Conservation (phyloP, 2,329 filamentous ascomycete species). For the Penicillium sp. region DNA sequence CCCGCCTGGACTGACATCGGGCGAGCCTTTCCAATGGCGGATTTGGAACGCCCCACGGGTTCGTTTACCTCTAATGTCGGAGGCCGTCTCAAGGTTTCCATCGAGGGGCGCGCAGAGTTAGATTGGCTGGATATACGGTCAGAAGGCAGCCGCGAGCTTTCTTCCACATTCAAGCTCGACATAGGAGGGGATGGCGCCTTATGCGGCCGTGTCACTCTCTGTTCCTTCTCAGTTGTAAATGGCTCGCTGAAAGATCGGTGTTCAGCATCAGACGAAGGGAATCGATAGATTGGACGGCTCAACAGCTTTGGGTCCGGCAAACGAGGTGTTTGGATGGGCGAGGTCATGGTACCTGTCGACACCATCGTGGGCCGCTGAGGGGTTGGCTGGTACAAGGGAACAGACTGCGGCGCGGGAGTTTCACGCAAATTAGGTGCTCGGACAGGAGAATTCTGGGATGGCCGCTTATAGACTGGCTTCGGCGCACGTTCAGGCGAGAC, state of each 20-base stretch:
- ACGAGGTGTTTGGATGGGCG: constrained; percentile 39
- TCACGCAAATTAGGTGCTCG: constrained; percentile 21
- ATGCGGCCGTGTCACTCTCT: constrained; percentile 4
- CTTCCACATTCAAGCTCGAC: constrained; percentile 34
- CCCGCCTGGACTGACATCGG: constrained; percentile 77
- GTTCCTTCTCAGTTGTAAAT: constrained; percentile 28
- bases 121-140: constrained; percentile 47
- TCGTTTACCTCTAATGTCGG: constrained; percentile 54
- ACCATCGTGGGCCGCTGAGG: constrained; percentile 50
- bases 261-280: constrained; percentile 42
- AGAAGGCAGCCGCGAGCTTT: constrained; percentile 44
- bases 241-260: constrained; percentile 43
- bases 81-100: constrained; percentile 59
- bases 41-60: constrained; percentile 50
- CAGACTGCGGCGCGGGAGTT: constrained; percentile 22
- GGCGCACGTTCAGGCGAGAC: constrained; percentile 28
- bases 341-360: constrained; percentile 74
- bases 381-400: constrained; percentile 34
- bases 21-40: constrained; percentile 58
- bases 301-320: constrained; percentile 23
- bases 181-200: constrained; percentile 30
- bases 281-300: constrained; percentile 45
- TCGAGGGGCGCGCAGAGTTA: constrained; percentile 56
- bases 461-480: constrained; percentile 22
- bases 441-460: constrained; percentile 21